phyloP scores from a whole-genome alignment of 106 monocot species.

The Dactylorhiza incarnata region DNA sequence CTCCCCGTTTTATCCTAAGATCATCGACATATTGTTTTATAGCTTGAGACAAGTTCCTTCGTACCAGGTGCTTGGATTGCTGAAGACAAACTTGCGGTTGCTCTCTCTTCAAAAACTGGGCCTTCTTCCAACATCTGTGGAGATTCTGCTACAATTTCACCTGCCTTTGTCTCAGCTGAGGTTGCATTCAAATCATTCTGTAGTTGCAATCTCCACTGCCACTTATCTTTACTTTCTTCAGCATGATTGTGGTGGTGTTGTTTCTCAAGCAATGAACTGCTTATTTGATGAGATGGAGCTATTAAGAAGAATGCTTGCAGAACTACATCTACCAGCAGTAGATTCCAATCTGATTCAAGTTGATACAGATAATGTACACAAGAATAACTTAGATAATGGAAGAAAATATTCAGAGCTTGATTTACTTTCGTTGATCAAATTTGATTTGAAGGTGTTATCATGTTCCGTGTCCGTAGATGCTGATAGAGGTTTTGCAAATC shows the following conservation, averaged over 20 bases:
- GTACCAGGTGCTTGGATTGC: slow-evolving; percentile 35
- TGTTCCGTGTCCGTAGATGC: slow-evolving; percentile 29
- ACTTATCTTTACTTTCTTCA: slow-evolving; percentile 74
- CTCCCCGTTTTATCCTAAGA: slow-evolving; percentile 43
- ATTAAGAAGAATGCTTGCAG: slow-evolving; percentile 44
- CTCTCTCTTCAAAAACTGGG: slow-evolving; percentile 62
- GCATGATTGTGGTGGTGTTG: slow-evolving; percentile 47
- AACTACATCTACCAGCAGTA: slow-evolving; percentile 5
- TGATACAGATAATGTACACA: slow-evolving; percentile 6
- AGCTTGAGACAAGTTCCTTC: slow-evolving; percentile 40
- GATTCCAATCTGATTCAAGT: slow-evolving; percentile 2
- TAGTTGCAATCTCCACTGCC: slow-evolving; percentile 52
- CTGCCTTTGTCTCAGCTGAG: slow-evolving; percentile 68
- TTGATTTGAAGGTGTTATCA: slow-evolving; percentile 69
- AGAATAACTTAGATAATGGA: slow-evolving; percentile 4
- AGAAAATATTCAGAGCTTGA: slow-evolving; percentile 40
- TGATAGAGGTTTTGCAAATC: slow-evolving; percentile 15
- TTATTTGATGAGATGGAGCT: slow-evolving; percentile 65
- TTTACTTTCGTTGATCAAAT: slow-evolving; percentile 73
- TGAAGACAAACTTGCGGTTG: slow-evolving; percentile 69
- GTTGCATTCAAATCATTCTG: slow-evolving; percentile 71
- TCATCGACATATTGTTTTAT: slow-evolving; percentile 61
- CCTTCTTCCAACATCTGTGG: slow-evolving; percentile 51
- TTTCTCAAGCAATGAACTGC: slow-evolving; percentile 44
- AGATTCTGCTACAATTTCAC: slow-evolving; percentile 47